phyloP scores from a whole-genome alignment of 2,329 filamentous ascomycete species.

The Paecilomyces sp. region DNA sequence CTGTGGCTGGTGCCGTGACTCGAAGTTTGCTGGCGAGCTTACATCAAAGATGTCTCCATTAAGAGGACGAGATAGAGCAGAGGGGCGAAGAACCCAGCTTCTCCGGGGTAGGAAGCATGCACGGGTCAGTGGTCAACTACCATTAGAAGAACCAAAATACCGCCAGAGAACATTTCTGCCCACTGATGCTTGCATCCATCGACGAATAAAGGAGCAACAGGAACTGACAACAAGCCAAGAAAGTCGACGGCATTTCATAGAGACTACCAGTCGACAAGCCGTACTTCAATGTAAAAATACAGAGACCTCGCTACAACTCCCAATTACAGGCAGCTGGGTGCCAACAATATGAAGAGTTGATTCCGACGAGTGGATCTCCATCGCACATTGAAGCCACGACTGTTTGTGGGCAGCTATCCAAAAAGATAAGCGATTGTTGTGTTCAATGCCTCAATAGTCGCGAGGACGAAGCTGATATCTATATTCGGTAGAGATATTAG shows the following conservation, averaged over 20 bases:
- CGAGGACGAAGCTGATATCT: neutral
- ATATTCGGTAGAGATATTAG: constrained; percentile 10
- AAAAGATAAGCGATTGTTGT: constrained; percentile 19
- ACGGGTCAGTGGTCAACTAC: constrained; percentile 34
- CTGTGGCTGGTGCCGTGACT: constrained; percentile 48
- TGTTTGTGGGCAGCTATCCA: constrained; percentile 38
- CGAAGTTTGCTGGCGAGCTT: constrained; percentile 40
- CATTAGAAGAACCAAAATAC: constrained; percentile 1
- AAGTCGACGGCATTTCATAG: constrained; percentile 16
- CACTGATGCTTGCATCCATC: constrained; percentile 9
- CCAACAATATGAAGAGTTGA: constrained; percentile 21
- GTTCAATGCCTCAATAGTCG: constrained; percentile 22
- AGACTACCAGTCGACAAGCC: constrained; percentile 26
- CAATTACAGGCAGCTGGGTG: constrained; percentile 18
- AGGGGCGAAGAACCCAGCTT: constrained; percentile 27
- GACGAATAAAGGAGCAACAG: constrained; percentile 18
- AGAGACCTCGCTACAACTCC: constrained; percentile 50
- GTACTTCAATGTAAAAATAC: constrained; percentile 34
- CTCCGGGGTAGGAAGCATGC: constrained; percentile 41
- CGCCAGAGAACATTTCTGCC: constrained; percentile 8
- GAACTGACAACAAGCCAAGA: constrained; percentile 33
- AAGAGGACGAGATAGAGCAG: constrained; percentile 30
- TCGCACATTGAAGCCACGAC: constrained; percentile 21
- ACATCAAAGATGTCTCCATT: constrained; percentile 17
- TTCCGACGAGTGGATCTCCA: constrained; percentile 53